These are phyloP conservation scores for Kwoniella botswanensis DNA, from an alignment of 768 basidiomycete genomes.

Conservation along the genomic window DNA sequence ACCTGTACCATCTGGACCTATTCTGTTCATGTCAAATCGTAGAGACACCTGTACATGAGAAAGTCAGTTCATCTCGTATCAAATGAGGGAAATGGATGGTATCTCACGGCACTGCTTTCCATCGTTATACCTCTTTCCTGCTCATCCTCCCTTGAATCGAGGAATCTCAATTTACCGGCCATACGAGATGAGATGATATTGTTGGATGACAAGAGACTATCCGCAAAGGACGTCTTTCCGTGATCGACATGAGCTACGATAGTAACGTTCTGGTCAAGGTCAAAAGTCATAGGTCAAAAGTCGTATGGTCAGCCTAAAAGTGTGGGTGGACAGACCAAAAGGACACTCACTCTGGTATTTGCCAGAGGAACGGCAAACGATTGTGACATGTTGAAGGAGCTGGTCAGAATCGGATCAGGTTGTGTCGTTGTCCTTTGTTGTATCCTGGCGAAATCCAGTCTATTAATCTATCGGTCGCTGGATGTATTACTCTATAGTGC, in stretches of 20 bases:
- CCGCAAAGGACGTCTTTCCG: slow-evolving; percentile 80
- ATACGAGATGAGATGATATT: slow-evolving; percentile 93
- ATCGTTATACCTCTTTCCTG: slow-evolving; percentile 98
- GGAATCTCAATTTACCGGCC: slow-evolving; percentile 94
- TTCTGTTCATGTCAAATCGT: slow-evolving; percentile 78
- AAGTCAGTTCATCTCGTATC: slow-evolving; percentile 2
- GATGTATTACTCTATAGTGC: too few species aligned
- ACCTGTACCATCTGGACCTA: slow-evolving; percentile 47
- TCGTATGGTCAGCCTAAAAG: slow-evolving; percentile 93
- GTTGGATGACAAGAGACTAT: slow-evolving; percentile 92
- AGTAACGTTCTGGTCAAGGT: slow-evolving; percentile 81
- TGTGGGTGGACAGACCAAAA: slow-evolving; percentile 68
- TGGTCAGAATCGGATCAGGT: neutral
- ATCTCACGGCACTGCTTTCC: slow-evolving; percentile 85
- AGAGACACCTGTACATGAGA: slow-evolving; percentile 65
- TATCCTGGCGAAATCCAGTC: too few species aligned
- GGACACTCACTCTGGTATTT: slow-evolving; percentile 49
- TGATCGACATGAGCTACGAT: slow-evolving; percentile 68
- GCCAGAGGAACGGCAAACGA: slow-evolving; percentile 52
- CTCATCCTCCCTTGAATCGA: slow-evolving; percentile 95
- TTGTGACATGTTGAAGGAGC: slow-evolving; percentile 31
- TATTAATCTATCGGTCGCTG: too few species aligned
- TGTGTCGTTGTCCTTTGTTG: neutral
- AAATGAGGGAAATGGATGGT: too few species aligned
- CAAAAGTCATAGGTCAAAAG: slow-evolving; percentile 94